These are phyloP conservation scores for Diaporthe eres DNA, from an alignment of 2,329 filamentous ascomycete species.

Conservation along the genomic window DNA sequence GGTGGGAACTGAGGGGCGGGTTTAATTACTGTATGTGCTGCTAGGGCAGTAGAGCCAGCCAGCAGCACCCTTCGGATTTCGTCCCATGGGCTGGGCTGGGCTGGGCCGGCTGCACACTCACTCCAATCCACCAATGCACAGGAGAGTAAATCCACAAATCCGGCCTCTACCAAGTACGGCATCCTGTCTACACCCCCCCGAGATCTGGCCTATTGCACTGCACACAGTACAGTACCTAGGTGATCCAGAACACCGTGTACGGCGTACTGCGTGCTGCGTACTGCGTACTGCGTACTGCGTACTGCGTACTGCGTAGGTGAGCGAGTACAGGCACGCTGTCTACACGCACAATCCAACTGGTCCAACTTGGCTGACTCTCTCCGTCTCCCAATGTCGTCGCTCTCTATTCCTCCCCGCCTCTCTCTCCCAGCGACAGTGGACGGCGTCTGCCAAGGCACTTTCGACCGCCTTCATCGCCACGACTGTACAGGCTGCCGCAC, in stretches of 20 bases:
- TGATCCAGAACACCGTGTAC: background rate
- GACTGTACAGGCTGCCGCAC: background rate
- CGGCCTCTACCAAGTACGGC: background rate
- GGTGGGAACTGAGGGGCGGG: slow-evolving; percentile 28
- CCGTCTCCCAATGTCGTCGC: background rate
- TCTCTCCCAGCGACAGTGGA: background rate
- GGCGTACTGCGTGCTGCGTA: background rate
- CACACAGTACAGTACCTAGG: background rate
- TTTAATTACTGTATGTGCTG: slow-evolving; percentile 12
- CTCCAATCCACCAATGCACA: background rate
- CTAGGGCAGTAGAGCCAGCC: background rate
- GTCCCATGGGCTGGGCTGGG: slow-evolving; percentile 5
- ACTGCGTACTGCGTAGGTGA: background rate
- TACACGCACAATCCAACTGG: background rate
- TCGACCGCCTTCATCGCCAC: background rate
- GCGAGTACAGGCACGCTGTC: background rate
- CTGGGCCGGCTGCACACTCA: slow-evolving; percentile 10
- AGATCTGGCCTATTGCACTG: background rate
- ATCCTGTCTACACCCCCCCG: background rate
- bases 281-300: background rate
- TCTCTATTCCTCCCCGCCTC: background rate
- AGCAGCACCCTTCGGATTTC: background rate
- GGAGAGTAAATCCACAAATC: slow-evolving; percentile 16
- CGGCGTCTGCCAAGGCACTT: slow-evolving; percentile 4
- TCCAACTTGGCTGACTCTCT: background rate